Base-by-base conservation (phyloP, 495 filamentous ascomycete species). In the Hypoxylon subgilvum region DNA sequence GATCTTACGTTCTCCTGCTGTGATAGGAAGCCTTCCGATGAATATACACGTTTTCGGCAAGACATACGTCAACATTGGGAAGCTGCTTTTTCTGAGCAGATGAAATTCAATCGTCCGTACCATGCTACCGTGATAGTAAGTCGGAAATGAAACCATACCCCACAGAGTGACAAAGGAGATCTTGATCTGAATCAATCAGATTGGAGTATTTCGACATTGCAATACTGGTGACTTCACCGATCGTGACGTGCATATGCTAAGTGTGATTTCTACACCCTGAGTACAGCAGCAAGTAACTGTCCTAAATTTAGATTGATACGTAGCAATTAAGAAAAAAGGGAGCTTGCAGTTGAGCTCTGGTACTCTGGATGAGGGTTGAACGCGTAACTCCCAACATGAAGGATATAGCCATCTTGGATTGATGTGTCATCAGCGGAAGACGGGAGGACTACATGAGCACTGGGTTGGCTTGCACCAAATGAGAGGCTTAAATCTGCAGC, bases 191-290 rank as follows among this genome's bases (percentile, higher is more conserved):
- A 46, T 45, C 16, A 13, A 52, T 43, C 17, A 41, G 53, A 40
- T 31, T 28, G 39, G 46, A 28, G 32, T 7, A 38, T 35, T 27
- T 38, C 21, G 31, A 46, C 27, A 39, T 47, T 23, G 34, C n/a
- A 32, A 34, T 50, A 22, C 30, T 51, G 34, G 53, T 31, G 45
- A 31, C 39, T 44, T 49, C 53, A 57, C 46, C 17, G 40, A 59
- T 38, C 42, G 42, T 57, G 60, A 57, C 53, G 53, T 63, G 52
- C 52, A 57, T 63, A 48, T 39, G 42, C 48, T 10, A 48, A 43
- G 35, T 31, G 38, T 40, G 35, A 32, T 18, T 48, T 27, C 34
- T 21, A 38, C 22, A 22, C 19, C 13, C 25, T 22, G 42, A 56
- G 17, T 16, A 34, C 34, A 41, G 45, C n/a, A 44, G 45, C 19